Evolutionary conservation across 2,329 filamentous ascomycete genomes (phyloP).

Genomic region (Sclerotiophoma versabilis): DNA sequence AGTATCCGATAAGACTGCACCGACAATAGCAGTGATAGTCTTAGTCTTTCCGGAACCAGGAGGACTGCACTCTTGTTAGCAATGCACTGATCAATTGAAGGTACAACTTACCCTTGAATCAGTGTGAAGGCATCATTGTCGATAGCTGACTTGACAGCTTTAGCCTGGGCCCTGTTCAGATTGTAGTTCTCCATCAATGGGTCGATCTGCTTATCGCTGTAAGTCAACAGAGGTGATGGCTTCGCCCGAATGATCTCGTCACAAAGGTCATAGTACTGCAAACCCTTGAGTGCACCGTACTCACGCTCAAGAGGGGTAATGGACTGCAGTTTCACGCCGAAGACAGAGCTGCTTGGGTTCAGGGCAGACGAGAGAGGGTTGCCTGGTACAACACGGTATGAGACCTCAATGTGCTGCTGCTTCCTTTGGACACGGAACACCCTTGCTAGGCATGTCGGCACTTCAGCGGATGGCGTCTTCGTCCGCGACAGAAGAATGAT

Average conservation of each 20-base stretch:
- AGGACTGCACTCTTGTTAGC: constrained; percentile 62
- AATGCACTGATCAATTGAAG: not conserved
- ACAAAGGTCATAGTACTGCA: constrained; percentile 96
- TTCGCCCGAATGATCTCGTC: constrained; percentile 89
- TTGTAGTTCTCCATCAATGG: constrained; percentile 77
- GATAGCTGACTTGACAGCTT: constrained; percentile 87
- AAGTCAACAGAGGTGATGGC: constrained; percentile 85
- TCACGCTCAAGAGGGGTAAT: constrained; percentile 95
- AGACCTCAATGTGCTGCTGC: constrained; percentile 80
- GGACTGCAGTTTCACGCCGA: constrained; percentile 85
- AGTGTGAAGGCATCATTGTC: constrained; percentile 98
- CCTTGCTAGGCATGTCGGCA: constrained; percentile 84
- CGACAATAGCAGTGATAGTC: constrained; percentile 95
- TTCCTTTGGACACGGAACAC: constrained; percentile 83
- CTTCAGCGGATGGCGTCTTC: constrained; percentile 70
- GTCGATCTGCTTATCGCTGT: constrained; percentile 74
- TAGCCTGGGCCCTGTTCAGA: constrained; percentile 87
- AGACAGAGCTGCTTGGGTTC: constrained; percentile 72
- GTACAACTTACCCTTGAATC: constrained; percentile 74
- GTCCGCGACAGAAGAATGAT: constrained; percentile 84
- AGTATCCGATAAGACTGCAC: constrained; percentile 74
- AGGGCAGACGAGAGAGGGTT: constrained; percentile 70
- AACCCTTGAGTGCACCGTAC: constrained; percentile 86
- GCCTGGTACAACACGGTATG: constrained; percentile 78
- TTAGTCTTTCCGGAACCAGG: constrained; percentile 98